Percentiles rank a stretch among this genome's conserved stretches.
Evolutionary conservation across 1,284 basidiomycete genomes (phyloP).

Genomic region (Gymnopus androsaceus): DNA sequence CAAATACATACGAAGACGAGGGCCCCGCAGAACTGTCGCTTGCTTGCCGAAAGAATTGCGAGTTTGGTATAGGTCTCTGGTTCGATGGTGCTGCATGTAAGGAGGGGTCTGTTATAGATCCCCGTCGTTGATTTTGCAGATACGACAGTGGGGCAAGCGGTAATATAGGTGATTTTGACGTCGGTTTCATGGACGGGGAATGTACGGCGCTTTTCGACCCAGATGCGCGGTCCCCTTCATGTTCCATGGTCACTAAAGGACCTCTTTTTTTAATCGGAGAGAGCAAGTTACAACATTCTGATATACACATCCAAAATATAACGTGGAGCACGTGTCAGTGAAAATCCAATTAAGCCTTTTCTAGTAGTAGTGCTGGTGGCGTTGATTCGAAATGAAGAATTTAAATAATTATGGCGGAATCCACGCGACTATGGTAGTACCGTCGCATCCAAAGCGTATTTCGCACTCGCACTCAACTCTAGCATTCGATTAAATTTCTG

Average conservation of each 20-base stretch:
- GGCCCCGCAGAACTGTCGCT: slow-evolving; percentile 46
- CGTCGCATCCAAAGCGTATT: slow-evolving; percentile 33
- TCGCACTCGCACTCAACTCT: slow-evolving; percentile 38
- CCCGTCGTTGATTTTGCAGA: slow-evolving; percentile 70
- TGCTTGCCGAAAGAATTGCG: slow-evolving; percentile 30
- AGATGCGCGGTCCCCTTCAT: slow-evolving; percentile 4
- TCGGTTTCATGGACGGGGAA: slow-evolving; percentile 8
- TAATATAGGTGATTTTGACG: slow-evolving; percentile 16
- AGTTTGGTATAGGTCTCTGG: slow-evolving; percentile 27
- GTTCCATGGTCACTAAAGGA: neutral
- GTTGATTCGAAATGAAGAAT: too few species aligned
- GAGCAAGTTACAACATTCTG: neutral
- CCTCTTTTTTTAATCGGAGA: neutral
- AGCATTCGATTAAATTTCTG: slow-evolving; percentile 46
- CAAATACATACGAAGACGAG: slow-evolving; percentile 70
- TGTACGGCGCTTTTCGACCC: neutral
- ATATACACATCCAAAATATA: slow-evolving; percentile 10
- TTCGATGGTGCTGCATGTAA: slow-evolving; percentile 55
- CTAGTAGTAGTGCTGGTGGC: too few species aligned
- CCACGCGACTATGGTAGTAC: slow-evolving; percentile 24
- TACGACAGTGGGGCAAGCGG: slow-evolving; percentile 73
- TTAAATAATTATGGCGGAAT: too few species aligned
- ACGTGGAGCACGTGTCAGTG: too few species aligned
- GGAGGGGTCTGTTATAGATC: slow-evolving; percentile 79
- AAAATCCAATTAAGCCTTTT: too few species aligned